These are phyloP conservation scores for Aspergillus costaricaensis DNA, from an alignment of 2,329 filamentous ascomycete genomes.

Conservation along the genomic window DNA sequence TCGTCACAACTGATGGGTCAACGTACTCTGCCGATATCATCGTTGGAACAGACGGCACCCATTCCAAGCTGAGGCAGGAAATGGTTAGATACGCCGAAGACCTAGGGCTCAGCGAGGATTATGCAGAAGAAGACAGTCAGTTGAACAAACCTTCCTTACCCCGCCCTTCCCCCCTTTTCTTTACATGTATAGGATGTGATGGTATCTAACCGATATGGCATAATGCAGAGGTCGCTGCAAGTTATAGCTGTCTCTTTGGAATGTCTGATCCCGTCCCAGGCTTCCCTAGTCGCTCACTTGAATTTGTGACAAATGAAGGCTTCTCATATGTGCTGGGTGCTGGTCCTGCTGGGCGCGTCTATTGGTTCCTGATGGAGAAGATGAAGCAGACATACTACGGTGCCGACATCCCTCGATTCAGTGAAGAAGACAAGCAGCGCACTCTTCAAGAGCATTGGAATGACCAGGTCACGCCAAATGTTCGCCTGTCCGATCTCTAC, in stretches of 20 bases:
- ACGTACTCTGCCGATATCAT: slow-evolving; percentile 34
- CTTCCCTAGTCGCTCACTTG: slow-evolving; percentile 16
- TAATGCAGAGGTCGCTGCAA: neutral
- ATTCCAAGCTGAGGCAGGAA: slow-evolving; percentile 39
- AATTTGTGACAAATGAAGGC: slow-evolving; percentile 20
- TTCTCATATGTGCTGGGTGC: slow-evolving; percentile 23
- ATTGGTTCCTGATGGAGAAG: slow-evolving; percentile 28
- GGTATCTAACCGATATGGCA: neutral
- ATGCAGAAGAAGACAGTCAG: slow-evolving; percentile 17
- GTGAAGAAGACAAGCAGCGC: slow-evolving; percentile 22
- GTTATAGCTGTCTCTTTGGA: slow-evolving; percentile 4
- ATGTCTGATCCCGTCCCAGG: slow-evolving; percentile 4
- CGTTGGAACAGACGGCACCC: slow-evolving; percentile 47
- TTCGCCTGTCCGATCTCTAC: slow-evolving; percentile 27
- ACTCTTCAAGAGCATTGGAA: slow-evolving; percentile 19
- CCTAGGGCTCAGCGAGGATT: slow-evolving; percentile 15
- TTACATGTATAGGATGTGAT: neutral
- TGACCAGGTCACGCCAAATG: slow-evolving; percentile 20
- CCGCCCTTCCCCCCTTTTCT: too few species aligned
- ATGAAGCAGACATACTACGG: slow-evolving; percentile 21
- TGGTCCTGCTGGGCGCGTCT: slow-evolving; percentile 24
- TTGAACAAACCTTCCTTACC: neutral
- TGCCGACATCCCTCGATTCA: slow-evolving; percentile 25
- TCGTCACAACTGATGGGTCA: slow-evolving; percentile 17
- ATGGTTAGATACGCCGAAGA: slow-evolving; percentile 32